Evolutionary conservation across 1,284 basidiomycete species (phyloP), one percentile per base, ranked within the genome.

Genomic region (Trametes versicolor): DNA sequence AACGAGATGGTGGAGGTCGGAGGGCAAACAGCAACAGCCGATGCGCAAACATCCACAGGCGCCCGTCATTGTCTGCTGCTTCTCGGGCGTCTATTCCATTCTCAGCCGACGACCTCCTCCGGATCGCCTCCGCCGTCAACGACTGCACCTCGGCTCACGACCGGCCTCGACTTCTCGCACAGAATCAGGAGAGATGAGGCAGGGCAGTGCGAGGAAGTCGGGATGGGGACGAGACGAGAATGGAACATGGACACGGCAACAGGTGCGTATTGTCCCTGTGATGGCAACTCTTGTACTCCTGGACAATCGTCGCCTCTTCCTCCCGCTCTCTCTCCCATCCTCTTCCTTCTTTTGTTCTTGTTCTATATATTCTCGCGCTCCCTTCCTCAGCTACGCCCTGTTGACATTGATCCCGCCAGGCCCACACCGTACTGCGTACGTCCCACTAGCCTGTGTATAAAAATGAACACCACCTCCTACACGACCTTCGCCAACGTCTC

Each of bases 211-310:
- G 21, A 23, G 48, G n/a, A 9, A 10, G n/a, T n/a, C 32, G 32
- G 9, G 29, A 36, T 23, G 32, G 17, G 52, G 37, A 2, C 41
- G 21, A 39, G 52, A 41, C 12, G 8, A 36, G 37, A 54, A 54
- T 23, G 52, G 52, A 13, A 17, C 10, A 36, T 36, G 15, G 52
- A 5, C 41, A 43, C 47, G 41, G 54, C 54, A 34, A 45, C 41
- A n/a, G 27, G 27, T 27, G 43, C 17, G 39, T 55, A 55, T 55
- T 55, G 53, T 55, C 23, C 39, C 32, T 5, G 0, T 56, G 43
- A 56, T 47, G 54, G 54, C 41, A 56, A 34, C 41, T 29, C 53
- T 54, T 55, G 27, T 55, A 23, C 17, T 25, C 45, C n/a, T n/a
- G 13, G 1, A 54, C 52, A 54, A 54, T 54, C 19, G 23, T 17